Percentiles rank a stretch among this genome's conserved stretches.
These are phyloP conservation scores for Fusarium devonianum DNA, from an alignment of 2,329 filamentous ascomycete genomes.

Conservation along the genomic window DNA sequence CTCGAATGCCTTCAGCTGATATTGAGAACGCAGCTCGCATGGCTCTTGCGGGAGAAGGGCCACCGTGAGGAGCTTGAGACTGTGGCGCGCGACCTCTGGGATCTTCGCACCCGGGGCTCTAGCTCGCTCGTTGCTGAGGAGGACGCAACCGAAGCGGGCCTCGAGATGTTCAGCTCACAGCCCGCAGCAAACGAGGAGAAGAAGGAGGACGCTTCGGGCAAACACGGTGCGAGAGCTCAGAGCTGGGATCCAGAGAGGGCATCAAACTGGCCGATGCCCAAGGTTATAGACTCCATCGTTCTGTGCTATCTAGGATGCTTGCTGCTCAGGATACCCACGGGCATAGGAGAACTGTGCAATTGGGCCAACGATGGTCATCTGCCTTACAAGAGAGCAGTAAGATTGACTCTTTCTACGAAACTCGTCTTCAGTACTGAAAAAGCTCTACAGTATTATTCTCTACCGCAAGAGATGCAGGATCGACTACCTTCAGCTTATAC, in stretches of 20 bases:
- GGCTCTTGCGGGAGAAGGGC: slow-evolving; percentile 71
- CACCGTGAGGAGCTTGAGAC: slow-evolving; percentile 78
- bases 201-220: slow-evolving; percentile 16
- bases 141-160: slow-evolving; percentile 37
- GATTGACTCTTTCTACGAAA: slow-evolving; percentile 35
- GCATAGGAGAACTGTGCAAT: slow-evolving; percentile 72
- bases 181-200: slow-evolving; percentile 36
- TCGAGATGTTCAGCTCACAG: slow-evolving; percentile 52
- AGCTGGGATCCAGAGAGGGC: slow-evolving; percentile 55
- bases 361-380: slow-evolving; percentile 75
- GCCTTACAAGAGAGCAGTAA: slow-evolving; percentile 73
- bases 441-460: slow-evolving; percentile 54
- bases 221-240: slow-evolving; percentile 45
- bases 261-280: slow-evolving; percentile 65
- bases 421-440: neutral
- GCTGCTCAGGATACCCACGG: slow-evolving; percentile 78
- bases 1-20: slow-evolving; percentile 86
- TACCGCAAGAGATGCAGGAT: slow-evolving; percentile 71
- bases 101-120: slow-evolving; percentile 65
- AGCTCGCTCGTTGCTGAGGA: slow-evolving; percentile 47
- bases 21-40: slow-evolving; percentile 80
- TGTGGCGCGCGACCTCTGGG: slow-evolving; percentile 85
- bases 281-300: slow-evolving; percentile 75
- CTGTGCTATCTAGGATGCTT: slow-evolving; percentile 82
- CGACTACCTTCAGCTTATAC: slow-evolving; percentile 70